Evolutionary conservation across 225 moss, liverwort and hornwort species (phyloP).

Genomic region (Rhytidiadelphus loreus): DNA sequence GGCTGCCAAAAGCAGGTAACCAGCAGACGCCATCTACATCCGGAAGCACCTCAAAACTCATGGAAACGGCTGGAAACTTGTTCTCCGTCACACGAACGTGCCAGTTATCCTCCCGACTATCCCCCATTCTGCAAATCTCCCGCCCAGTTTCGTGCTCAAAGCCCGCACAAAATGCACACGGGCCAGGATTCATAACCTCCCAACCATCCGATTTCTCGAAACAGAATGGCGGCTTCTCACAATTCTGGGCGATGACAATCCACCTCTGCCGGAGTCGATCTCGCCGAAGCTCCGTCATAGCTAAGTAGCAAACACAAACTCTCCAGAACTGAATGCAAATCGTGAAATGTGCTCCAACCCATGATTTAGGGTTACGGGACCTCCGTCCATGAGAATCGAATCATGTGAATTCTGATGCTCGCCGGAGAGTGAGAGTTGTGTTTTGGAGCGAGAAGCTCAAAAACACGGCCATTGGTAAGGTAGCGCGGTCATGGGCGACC

Average conservation of each 20-base stretch:
- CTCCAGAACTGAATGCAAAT: background rate
- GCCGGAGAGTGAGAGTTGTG: background rate
- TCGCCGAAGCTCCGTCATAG: slow-evolving; percentile 48
- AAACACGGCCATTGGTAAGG: background rate
- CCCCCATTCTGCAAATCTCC: slow-evolving; percentile 23
- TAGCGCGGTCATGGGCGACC: slow-evolving; percentile 8
- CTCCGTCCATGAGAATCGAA: background rate
- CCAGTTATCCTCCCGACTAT: slow-evolving; percentile 18
- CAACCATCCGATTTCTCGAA: background rate
- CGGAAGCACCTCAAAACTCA: background rate
- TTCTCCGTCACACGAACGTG: slow-evolving; percentile 39
- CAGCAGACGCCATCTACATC: background rate
- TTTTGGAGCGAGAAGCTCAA: background rate
- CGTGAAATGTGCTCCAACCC: background rate
- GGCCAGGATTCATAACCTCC: slow-evolving; percentile 8
- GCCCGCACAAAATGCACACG: slow-evolving; percentile 50
- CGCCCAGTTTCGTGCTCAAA: slow-evolving; percentile 38
- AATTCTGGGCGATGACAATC: slow-evolving; percentile 36
- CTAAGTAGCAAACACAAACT: background rate
- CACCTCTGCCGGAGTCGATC: slow-evolving; percentile 45
- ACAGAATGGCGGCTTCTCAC: slow-evolving; percentile 33
- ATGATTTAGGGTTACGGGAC: background rate
- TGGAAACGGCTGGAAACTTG: slow-evolving; percentile 46
- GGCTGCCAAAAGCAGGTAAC: slow-evolving; percentile 45
- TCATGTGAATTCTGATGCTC: background rate